Percentiles rank a stretch among this genome's conserved stretches.
These are phyloP conservation scores for Geranomyces variabilis DNA, from an alignment of 192 early-diverging fungal genomes.

Conservation along the genomic window DNA sequence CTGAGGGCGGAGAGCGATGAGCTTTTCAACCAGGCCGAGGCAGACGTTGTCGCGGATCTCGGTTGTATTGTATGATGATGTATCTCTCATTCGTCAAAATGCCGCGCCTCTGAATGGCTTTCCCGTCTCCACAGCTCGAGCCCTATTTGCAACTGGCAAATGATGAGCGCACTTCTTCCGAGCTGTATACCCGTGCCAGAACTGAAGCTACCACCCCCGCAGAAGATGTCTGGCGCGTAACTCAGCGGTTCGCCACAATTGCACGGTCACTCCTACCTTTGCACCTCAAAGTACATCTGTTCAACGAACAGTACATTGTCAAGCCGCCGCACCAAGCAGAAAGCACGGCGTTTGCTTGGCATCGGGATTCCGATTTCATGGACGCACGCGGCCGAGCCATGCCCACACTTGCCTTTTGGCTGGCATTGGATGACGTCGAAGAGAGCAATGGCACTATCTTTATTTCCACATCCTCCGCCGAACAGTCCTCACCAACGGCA, in stretches of 20 bases:
- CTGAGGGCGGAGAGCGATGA: neutral
- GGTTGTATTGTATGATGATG: slow-evolving; percentile 3
- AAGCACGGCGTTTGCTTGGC: slow-evolving; percentile 9
- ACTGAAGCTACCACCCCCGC: neutral
- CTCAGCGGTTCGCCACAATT: neutral
- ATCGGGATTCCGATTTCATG: slow-evolving; percentile 3
- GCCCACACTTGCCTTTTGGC: neutral
- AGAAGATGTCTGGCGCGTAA: neutral
- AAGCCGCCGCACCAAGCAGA: neutral
- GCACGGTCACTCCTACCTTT: neutral
- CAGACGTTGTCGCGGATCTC: neutral
- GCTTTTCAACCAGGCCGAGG: neutral
- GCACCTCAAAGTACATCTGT: neutral
- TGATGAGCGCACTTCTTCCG: neutral
- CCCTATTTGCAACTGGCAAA: neutral
- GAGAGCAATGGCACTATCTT: neutral
- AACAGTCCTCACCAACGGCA: neutral
- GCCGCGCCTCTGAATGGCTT: neutral
- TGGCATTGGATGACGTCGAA: slow-evolving; percentile 11
- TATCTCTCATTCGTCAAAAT: no score
- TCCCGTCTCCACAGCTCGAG: neutral
- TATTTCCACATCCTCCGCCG: neutral
- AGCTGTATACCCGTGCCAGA: neutral
- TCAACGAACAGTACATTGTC: slow-evolving; percentile 9
- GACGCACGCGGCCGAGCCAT: neutral